Evolutionary conservation across 2,329 filamentous ascomycete genomes (phyloP).

Genomic region (Calonectria henricotiae): DNA sequence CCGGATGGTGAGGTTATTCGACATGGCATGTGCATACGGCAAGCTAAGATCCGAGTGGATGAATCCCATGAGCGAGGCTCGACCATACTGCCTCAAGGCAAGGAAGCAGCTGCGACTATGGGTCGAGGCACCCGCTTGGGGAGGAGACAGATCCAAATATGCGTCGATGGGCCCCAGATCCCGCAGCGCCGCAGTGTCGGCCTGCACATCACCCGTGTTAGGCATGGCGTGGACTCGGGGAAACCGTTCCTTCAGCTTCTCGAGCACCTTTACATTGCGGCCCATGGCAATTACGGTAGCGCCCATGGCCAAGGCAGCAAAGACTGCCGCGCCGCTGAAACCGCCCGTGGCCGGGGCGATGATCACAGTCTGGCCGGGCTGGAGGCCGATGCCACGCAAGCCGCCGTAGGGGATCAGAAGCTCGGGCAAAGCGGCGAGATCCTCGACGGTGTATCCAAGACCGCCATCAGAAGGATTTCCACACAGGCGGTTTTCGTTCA

Average conservation of each 20-base stretch:
- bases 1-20: constrained; percentile 57
- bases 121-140: constrained; percentile 58
- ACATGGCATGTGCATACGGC: constrained; percentile 47
- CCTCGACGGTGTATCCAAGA: constrained; percentile 59
- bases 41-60: constrained; percentile 53
- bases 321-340: constrained; percentile 66
- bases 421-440: constrained; percentile 59
- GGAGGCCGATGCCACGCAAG: constrained; percentile 61
- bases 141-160: constrained; percentile 65
- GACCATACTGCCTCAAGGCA: constrained; percentile 54
- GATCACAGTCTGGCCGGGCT: constrained; percentile 67
- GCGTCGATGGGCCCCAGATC: constrained; percentile 58
- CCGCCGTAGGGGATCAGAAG: constrained; percentile 64
- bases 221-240: constrained; percentile 58
- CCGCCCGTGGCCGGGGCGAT: constrained; percentile 67
- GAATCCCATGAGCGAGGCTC: constrained; percentile 46
- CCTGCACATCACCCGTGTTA: constrained; percentile 61
- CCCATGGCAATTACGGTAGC: constrained; percentile 70
- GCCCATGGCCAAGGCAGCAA: constrained; percentile 67
- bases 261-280: constrained; percentile 59
- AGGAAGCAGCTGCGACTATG: constrained; percentile 57
- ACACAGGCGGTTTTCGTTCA: constrained; percentile 55
- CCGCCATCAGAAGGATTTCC: constrained; percentile 40
- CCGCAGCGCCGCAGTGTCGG: constrained; percentile 59
- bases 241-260: constrained; percentile 51